Percentiles rank a stretch among this genome's conserved stretches.
Conservation (phyloP, 805 yeast species). For the Ogataea minuta region DNA sequence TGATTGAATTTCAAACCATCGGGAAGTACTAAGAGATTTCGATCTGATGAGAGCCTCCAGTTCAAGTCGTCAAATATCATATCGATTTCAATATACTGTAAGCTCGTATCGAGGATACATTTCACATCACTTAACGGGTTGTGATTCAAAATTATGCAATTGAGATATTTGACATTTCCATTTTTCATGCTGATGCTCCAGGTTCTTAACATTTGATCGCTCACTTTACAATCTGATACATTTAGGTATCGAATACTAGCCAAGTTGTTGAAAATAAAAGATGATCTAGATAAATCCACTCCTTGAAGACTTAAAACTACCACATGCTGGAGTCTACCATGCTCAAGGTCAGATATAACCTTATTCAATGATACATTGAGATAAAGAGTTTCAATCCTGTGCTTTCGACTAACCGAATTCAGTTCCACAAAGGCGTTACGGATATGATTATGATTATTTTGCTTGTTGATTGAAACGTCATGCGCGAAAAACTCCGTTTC, state of each 20-base stretch:
- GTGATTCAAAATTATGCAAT: conserved; percentile 17
- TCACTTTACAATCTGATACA: conserved; percentile 19
- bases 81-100: conserved; percentile 1
- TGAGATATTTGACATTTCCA: conserved; percentile 25
- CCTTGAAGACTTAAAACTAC: conserved; percentile 22
- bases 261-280: conserved; percentile 11
- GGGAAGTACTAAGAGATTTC: neutral
- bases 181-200: conserved; percentile 28
- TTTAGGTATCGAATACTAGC: conserved; percentile 22
- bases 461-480: conserved; percentile 15
- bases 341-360: conserved; percentile 15
- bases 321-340: conserved; percentile 10
- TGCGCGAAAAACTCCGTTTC: conserved; percentile 21
- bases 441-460: conserved; percentile 16
- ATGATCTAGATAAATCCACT: conserved; percentile 8
- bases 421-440: conserved; percentile 19
- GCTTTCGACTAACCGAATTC: conserved; percentile 23
- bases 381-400: conserved; percentile 37
- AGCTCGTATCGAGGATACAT: conserved; percentile 5
- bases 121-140: conserved; percentile 13
- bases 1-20: conserved; percentile 4
- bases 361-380: conserved; percentile 23
- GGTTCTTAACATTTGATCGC: conserved; percentile 21
- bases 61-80: neutral
- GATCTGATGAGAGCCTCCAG: neutral